These are phyloP conservation scores for Phytophthora foliorum DNA, from an alignment of 352 stramenopile genomes.

Conservation along the genomic window DNA sequence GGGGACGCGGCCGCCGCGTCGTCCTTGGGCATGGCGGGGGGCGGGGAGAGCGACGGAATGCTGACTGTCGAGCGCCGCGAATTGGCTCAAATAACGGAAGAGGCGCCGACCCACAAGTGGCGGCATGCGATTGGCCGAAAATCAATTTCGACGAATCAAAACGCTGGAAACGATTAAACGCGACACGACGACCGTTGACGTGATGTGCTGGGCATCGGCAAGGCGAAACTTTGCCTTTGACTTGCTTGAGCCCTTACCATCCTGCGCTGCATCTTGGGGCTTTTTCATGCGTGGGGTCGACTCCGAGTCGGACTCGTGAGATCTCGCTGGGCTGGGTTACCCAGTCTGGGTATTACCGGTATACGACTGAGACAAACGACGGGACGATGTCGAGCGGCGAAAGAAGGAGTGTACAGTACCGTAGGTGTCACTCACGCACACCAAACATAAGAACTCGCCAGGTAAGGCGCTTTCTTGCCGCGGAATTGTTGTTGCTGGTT, in stretches of 20 bases:
- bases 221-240: no score
- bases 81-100: constrained; percentile 14
- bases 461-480: no score
- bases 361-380: no score
- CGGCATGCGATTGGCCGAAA: constrained; percentile 23
- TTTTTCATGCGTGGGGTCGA: neutral
- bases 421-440: no score
- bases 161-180: constrained; percentile 18
- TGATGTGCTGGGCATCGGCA: no score
- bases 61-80: constrained; percentile 6
- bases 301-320: no score
- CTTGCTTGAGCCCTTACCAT: no score
- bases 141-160: constrained; percentile 7
- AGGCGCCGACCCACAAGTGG: constrained; percentile 15
- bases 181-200: constrained; percentile 18
- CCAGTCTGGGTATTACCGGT: no score
- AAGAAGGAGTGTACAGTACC: neutral
- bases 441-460: no score
- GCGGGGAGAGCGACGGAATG: constrained; percentile 40
- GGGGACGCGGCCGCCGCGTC: constrained; percentile 9
- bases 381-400: neutral
- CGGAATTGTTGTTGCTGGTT: no score
- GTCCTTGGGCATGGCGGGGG: constrained; percentile 33
- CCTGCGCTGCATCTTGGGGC: neutral
- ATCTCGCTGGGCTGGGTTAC: no score